phyloP scores from a whole-genome alignment of 2,329 filamentous ascomycete genomes.

The Macroventuria anomochaeta region DNA sequence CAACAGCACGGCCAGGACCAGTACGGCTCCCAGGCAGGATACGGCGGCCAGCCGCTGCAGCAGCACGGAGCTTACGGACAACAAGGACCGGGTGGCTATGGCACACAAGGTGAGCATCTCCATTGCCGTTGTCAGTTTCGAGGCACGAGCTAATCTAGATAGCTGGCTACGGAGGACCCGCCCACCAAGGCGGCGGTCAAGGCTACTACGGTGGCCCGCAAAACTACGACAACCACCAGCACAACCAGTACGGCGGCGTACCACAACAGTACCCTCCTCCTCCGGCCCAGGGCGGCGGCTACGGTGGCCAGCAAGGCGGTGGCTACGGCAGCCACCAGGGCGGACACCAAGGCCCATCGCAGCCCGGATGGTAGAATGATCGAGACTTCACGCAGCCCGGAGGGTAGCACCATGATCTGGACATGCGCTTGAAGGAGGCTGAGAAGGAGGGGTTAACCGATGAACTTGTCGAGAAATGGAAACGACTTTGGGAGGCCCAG shows the following conservation, averaged over 20 bases:
- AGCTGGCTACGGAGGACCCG: constrained; percentile 44
- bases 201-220: constrained; percentile 35
- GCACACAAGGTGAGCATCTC: constrained; percentile 25
- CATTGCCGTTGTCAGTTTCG: neutral
- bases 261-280: constrained; percentile 24
- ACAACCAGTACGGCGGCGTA: constrained; percentile 31
- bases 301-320: constrained; percentile 1
- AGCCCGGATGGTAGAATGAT: constrained; percentile 35
- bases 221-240: constrained; percentile 43
- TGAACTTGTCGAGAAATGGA: neutral
- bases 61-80: constrained; percentile 33
- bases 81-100: constrained; percentile 27
- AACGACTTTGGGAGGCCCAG: neutral
- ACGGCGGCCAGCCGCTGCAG: constrained; percentile 31
- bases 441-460: neutral
- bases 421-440: neutral
- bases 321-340: constrained; percentile 5
- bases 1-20: constrained; percentile 16
- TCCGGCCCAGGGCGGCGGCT: constrained; percentile 16
- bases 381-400: constrained; percentile 32
- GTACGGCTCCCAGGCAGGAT: constrained; percentile 35
- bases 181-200: constrained; percentile 23
- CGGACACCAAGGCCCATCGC: constrained; percentile 19
- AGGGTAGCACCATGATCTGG: constrained; percentile 21
- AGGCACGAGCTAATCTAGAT: neutral